Conservation (phyloP, 148 eudicot genomes). For the Agrostemma githago region DNA sequence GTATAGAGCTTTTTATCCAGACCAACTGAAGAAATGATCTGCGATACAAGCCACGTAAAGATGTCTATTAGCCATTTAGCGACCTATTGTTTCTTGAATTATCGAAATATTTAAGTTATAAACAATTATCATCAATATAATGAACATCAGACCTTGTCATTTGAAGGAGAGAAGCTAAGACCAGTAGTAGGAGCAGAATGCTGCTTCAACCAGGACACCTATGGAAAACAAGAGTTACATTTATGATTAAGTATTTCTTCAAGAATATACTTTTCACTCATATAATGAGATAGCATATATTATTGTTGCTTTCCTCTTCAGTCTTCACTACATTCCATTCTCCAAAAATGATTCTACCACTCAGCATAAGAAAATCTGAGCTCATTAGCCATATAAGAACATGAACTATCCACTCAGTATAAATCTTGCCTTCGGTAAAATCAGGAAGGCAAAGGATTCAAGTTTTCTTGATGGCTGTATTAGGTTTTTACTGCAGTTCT, state of each 20-base stretch:
- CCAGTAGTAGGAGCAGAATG: conserved; percentile 96
- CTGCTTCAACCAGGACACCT: conserved; percentile 98
- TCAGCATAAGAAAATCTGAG: too few species aligned
- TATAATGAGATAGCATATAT: not conserved
- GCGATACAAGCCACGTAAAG: conserved; percentile 23
- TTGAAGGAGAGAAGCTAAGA: conserved; percentile 85
- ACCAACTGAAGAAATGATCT: conserved; percentile 89
- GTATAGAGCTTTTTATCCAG: conserved; percentile 91
- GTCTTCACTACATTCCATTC: not conserved
- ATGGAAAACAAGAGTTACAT: conserved; percentile 20
- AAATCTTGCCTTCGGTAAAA: not conserved
- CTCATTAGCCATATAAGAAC: not conserved
- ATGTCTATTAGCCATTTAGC: conserved; percentile 13
- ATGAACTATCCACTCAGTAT: not conserved
- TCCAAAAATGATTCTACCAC: not conserved
- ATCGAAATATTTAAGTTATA: not conserved
- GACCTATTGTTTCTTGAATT: not conserved
- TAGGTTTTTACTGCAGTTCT: not conserved
- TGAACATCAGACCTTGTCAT: conserved; percentile 68
- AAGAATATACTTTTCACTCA: not conserved
- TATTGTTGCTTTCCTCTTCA: not conserved
- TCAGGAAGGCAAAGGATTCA: not conserved
- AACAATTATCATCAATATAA: not conserved
- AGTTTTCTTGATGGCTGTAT: not conserved
- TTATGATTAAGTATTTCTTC: not conserved